Conservation (phyloP, 257 asterid genomes). For the Oldenlandia corymbosa region DNA sequence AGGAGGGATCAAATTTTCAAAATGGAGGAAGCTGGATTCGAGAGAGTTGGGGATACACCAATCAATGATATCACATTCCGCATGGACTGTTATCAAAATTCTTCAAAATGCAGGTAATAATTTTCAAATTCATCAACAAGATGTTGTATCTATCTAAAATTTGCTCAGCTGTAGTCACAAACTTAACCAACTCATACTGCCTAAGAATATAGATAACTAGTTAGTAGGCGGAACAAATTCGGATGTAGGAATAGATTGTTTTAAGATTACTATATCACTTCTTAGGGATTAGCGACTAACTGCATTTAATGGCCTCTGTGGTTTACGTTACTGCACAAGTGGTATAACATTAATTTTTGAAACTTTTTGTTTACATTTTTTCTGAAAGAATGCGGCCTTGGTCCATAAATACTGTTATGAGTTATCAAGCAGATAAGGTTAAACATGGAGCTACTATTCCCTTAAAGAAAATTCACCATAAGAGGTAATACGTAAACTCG, state of each 20-base stretch:
- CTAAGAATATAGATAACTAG: neutral
- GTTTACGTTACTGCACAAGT: neutral
- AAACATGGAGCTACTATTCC: neutral
- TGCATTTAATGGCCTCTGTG: neutral
- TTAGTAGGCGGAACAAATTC: neutral
- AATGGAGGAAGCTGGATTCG: slow-evolving; percentile 67
- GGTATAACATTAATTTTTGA: neutral
- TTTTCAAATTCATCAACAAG: neutral
- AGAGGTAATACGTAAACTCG: neutral
- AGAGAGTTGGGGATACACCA: slow-evolving; percentile 47
- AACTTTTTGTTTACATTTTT: too few species aligned
- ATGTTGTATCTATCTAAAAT: neutral
- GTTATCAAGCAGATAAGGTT: neutral
- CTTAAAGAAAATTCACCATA: too few species aligned
- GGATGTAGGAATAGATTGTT: neutral
- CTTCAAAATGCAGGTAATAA: slow-evolving; percentile 54
- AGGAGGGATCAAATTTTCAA: slow-evolving; percentile 44
- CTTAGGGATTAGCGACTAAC: neutral
- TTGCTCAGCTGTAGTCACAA: neutral
- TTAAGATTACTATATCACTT: neutral
- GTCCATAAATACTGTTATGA: too few species aligned
- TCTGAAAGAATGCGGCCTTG: too few species aligned
- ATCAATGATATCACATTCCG: slow-evolving; percentile 47
- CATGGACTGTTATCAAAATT: slow-evolving; percentile 48
- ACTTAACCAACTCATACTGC: neutral